A percentile compares a stretch with the other conserved stretches of the same genome.
Evolutionary conservation across 148 eudicot genomes (phyloP).

Genomic region (Rhododendron ferrugineum): DNA sequence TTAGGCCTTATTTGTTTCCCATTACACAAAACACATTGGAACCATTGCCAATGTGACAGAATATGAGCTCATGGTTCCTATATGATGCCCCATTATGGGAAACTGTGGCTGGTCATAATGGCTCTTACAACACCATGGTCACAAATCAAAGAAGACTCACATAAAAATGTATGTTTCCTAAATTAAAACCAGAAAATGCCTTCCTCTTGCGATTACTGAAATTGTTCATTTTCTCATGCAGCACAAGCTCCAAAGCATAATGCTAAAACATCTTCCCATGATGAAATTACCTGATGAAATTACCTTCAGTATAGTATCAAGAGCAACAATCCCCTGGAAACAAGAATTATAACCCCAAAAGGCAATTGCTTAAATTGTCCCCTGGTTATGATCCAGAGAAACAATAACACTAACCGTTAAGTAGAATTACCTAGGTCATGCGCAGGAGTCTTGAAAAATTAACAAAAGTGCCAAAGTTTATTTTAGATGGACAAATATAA

Average conservation of each 20-base stretch:
- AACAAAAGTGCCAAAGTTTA: not conserved
- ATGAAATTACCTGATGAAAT: not conserved
- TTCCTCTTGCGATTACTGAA: not conserved
- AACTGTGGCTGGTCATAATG: not conserved
- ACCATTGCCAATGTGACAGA: not conserved
- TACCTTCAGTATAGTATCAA: not conserved
- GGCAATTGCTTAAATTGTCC: not conserved
- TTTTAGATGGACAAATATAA: not conserved
- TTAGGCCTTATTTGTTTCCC: not conserved
- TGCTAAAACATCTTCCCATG: not conserved
- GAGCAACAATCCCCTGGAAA: not conserved
- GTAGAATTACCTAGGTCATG: not conserved
- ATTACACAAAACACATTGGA: not conserved
- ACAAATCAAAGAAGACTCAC: not conserved
- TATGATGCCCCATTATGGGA: not conserved
- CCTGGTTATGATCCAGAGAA: not conserved
- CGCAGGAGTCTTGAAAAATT: not conserved
- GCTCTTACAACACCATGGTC: not conserved
- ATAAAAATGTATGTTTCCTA: not conserved
- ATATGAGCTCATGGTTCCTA: not conserved
- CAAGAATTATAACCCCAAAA: not conserved
- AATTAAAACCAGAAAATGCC: not conserved
- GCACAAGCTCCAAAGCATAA: constrained; percentile 2
- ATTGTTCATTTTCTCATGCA: not conserved
- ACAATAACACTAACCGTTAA: not conserved